Evolutionary conservation across 1,284 basidiomycete species (phyloP), one percentile per base, ranked within the genome.

Genomic region (Apiotrichum brassicae): DNA sequence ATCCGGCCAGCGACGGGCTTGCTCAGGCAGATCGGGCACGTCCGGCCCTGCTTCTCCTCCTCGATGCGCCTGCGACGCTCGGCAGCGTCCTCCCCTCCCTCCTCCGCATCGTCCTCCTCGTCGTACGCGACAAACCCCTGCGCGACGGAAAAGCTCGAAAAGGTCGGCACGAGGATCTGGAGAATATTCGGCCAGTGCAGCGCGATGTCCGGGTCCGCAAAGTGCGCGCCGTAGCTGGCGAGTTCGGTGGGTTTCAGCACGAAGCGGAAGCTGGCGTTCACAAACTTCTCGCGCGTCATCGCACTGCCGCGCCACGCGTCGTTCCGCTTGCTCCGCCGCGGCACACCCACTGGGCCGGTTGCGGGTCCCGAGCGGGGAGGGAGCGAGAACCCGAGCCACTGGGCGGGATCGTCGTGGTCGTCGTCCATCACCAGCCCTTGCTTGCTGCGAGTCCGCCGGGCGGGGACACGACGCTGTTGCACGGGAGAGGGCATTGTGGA

Each of bases 161-260:
- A 72, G 45, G 86, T 87, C 28, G 91, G 87, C 55, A 98, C 84
- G 62, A 98, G 83, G 54, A 99, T 84, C 72, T 97, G 94, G 8
- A 95, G 78, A 59, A 99, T 88, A 72, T 97, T 89, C n/a, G 86
- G 81, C 90, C 90, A 95, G 76, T 92, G 86, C 71, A 95, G 87
- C 74, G 84, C 89, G 62, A 93, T 91, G 71, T 94, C 89, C 28
- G 89, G 90, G 72, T 95, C 92, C 42, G 88, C 89, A 67, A 95
- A 91, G 73, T 95, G 90, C 3, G 89, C 90, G 12, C 90, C 92
- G 67, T 94, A 95, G 14, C 53, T 58, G 44, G 63, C 50, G 63
- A 91, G 88, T 35, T 88, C 88, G 38, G 77, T 82, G 4, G 92
- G 92, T 63, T 89, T 89, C 83, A 95, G 85, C 39, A 95, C 81